Base-by-base conservation (phyloP, 352 stramenopile species). In the Phytopythium delawarense region DNA sequence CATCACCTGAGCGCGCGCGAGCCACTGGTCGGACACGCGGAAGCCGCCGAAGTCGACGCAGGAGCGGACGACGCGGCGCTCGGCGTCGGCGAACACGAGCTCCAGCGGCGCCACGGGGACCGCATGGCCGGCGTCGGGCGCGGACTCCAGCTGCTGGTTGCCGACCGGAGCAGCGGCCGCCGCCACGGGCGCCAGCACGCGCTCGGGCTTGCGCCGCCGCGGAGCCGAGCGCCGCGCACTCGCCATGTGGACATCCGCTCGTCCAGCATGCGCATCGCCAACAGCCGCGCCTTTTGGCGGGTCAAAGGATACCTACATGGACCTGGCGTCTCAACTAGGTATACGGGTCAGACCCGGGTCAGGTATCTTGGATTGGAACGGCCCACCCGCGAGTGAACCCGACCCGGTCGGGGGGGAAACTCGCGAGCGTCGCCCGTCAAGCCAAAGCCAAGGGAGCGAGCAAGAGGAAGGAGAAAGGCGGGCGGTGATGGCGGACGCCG, bases 401-500 rank as follows among this genome's bases (percentile, higher is more conserved):
- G 40, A n/a, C 40, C 40, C 20, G 40, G 16, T 45, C 15, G 15
- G 39, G 40, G 40, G 40, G 40, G 40, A n/a, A 46, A 46, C 15
- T 21, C 40, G 40, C 25, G 25, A 28, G 25, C 40, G 15, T 46
- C 18, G 40, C 16, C 18, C 15, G 20, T 46, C 40, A 44, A 44
- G 12, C 37, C 12, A n/a, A 46, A 46, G 35, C 6, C 12, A 11
- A 4, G 40, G 40, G 18, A 21, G 20, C 28, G 28, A 32, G 28
- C 28, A 21, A 6, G 13, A 37, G 34, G 13, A 55, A 28, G 15
- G 20, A 45, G 51, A n/a, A 25, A 57, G 49, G n/a, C 53, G 18
- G 25, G 20, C 21, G 32, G 79, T 64, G 61, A 63, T 67, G 62
- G 65, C 70, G 57, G 72, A 79, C 21, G 72, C 75, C 25, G 74